These are phyloP conservation scores for Nematocida sp. DNA, from an alignment of 371 early-diverging fungal species.

Conservation along the genomic window DNA sequence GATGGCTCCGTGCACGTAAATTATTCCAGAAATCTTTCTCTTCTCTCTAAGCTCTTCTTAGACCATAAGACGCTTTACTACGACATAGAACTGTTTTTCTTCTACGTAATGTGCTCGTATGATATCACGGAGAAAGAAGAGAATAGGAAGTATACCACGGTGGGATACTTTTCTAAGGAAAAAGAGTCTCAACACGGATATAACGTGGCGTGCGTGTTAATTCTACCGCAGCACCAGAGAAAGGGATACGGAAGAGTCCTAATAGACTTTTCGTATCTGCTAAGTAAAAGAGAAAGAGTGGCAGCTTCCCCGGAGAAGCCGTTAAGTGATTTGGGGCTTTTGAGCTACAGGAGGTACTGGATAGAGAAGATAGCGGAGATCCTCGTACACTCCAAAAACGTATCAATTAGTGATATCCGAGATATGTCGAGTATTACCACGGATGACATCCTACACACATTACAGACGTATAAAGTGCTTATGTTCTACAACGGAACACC, in stretches of 20 bases:
- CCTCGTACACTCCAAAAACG: constrained; percentile 40
- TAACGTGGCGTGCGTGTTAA: constrained; percentile 97
- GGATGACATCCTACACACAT: constrained; percentile 85
- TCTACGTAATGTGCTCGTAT: constrained; percentile 75
- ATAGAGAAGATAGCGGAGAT: constrained; percentile 50
- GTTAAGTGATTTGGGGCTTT: constrained; percentile 86
- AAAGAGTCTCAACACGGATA: constrained; percentile 82
- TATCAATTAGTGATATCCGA: constrained; percentile 75
- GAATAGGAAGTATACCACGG: constrained; percentile 73
- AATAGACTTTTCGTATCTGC: constrained; percentile 87
- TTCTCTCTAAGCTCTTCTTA: constrained; percentile 91
- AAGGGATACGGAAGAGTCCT: constrained; percentile 90
- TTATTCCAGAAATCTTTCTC: constrained; percentile 91
- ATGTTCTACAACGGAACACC: constrained; percentile 83
- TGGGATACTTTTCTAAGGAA: constrained; percentile 98
- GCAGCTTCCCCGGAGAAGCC: constrained; percentile 96
- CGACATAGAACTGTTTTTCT: constrained; percentile 95
- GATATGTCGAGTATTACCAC: constrained; percentile 77
- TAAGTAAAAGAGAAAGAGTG: constrained; percentile 85
- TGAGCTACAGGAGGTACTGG: constrained; percentile 81
- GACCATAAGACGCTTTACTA: constrained; percentile 99
- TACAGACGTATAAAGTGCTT: constrained; percentile 80
- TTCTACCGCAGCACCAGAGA: constrained; percentile 93
- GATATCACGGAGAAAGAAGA: constrained; percentile 69
- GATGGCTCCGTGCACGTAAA: constrained; percentile 78